A percentile compares a stretch with the other conserved stretches of the same genome.
Conservation (phyloP, 2,329 filamentous ascomycete genomes). For the Phaeosphaeriaceae sp. region DNA sequence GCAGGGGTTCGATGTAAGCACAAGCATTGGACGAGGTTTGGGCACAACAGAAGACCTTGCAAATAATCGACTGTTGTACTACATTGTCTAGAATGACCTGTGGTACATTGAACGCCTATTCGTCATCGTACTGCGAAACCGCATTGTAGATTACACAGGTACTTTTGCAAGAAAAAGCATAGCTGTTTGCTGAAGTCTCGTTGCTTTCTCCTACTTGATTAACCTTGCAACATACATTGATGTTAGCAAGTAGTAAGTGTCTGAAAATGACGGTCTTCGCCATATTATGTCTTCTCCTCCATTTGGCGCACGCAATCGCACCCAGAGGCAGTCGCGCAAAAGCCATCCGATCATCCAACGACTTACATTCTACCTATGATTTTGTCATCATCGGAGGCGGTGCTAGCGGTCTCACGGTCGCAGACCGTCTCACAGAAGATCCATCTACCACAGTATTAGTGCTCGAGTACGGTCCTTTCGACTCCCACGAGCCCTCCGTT, state of each 20-base stretch:
- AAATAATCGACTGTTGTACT: not conserved
- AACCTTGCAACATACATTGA: too few species aligned
- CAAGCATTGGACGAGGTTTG: not conserved
- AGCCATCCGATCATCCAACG: not conserved
- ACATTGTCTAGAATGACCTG: not conserved
- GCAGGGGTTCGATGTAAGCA: not conserved
- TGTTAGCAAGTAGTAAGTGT: not conserved
- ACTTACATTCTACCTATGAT: slow-evolving; percentile 18
- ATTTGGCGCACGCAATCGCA: not conserved
- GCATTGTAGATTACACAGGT: too few species aligned
- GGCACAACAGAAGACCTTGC: not conserved
- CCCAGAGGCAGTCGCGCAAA: not conserved
- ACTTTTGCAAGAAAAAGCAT: too few species aligned
- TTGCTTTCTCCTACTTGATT: too few species aligned
- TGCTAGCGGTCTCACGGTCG: slow-evolving; percentile 24
- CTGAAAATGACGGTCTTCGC: not conserved
- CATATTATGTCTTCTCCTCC: not conserved
- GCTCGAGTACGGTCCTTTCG: slow-evolving; percentile 21
- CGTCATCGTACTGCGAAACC: not conserved
- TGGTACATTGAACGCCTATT: not conserved
- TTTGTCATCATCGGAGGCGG: slow-evolving; percentile 36
- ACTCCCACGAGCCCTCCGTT: not conserved
- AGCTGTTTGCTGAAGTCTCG: too few species aligned
- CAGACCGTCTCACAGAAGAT: slow-evolving; percentile 27
- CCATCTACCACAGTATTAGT: slow-evolving; percentile 21